Evolutionary conservation across 352 stramenopile genomes (phyloP), one percentile per base, ranked within the genome.

Genomic region (Phytophthora hybrid): DNA sequence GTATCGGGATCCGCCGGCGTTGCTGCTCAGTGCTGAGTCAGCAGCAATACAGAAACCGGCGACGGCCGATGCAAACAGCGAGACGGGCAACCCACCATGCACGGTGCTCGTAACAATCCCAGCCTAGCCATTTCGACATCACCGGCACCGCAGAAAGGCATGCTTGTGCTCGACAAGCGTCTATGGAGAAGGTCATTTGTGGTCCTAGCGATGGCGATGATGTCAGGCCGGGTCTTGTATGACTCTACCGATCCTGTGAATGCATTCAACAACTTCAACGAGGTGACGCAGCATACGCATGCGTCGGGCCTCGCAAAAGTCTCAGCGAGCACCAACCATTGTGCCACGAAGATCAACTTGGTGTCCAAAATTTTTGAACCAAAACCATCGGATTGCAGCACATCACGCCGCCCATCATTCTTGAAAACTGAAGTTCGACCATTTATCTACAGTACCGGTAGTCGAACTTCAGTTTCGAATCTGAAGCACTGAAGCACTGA

Each of bases 351-450:
- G 8, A 41, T 14, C 34, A 41, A 14, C 34, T 10, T 41, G 34
- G 34, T 41, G 34, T 3, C 11, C 34, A 41, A 14, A 14, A 10
- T 4, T 14, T 14, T 41, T 14, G 34, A 7, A 41, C 9, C 44
- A n/a, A 47, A 47, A 7, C 14, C 39, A 47, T 47, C 39, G 14
- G 14, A 47, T 52, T 58, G 52, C 52, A 37, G 51, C 51, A 57
- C 51, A 57, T 46, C 53, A 46, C 29, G 26, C 26, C 54, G 41
- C 46, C 58, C 58, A 64, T 64, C 58, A 32, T 31, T 41, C 16
- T 59, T 54, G 23, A 64, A 64, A 55, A 56, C 58, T 64, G 58
- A 55, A 64, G 58, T 59, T 59, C 18, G 54, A 58, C 21, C 31
- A 26, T 26, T 26, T 26, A 26, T 26, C 23, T 26, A n/a, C n/a